phyloP scores from a whole-genome alignment of 2,329 filamentous ascomycete species.

The Sporothrix sp. region DNA sequence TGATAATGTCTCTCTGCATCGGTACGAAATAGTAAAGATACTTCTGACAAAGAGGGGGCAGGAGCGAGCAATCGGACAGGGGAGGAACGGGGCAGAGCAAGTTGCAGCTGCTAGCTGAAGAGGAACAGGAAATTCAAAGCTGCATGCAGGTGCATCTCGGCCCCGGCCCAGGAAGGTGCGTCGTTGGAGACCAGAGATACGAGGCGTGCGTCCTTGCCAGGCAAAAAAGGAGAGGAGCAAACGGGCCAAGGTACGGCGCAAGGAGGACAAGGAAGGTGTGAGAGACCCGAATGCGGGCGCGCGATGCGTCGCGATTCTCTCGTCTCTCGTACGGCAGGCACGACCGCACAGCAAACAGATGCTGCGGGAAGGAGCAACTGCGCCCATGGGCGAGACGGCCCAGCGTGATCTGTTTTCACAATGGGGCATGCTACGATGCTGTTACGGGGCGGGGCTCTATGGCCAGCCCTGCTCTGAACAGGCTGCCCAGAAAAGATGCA shows the following conservation, averaged over 20 bases:
- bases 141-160: not conserved
- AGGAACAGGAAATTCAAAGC: not conserved
- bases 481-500: not conserved
- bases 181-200: not conserved
- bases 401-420: too few relatives aligned
- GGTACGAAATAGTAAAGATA: constrained; percentile 3
- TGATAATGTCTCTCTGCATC: constrained; percentile 5
- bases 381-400: too few relatives aligned
- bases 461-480: too few relatives aligned
- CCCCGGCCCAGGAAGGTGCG: not conserved
- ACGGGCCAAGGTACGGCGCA: not conserved
- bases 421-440: too few relatives aligned
- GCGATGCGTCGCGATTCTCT: too few relatives aligned
- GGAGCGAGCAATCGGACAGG: not conserved
- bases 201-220: not conserved
- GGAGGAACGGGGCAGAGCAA: not conserved
- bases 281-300: constrained; percentile 1
- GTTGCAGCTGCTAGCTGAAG: not conserved
- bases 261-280: constrained; percentile 1
- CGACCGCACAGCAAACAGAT: constrained; percentile 2
- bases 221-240: not conserved
- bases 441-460: too few relatives aligned
- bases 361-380: constrained; percentile 3
- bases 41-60: not conserved
- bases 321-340: too few relatives aligned